These are phyloP conservation scores for Candida tropicalis DNA, from an alignment of 1,139 yeast species.

Conservation along the genomic window DNA sequence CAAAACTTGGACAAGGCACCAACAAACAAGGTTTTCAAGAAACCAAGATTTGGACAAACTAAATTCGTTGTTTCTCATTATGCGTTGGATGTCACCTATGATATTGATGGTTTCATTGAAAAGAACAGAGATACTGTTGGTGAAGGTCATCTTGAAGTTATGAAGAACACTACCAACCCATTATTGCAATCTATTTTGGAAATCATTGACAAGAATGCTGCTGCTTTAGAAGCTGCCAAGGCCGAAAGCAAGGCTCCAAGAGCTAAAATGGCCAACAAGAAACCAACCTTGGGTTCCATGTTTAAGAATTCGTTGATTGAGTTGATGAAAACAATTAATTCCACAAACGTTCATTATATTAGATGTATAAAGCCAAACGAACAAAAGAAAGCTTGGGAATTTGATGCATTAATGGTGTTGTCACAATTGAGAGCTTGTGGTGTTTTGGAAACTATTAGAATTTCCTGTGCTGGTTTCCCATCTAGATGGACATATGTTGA, in stretches of 20 bases:
- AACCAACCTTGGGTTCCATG: constrained; percentile 94
- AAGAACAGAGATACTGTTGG: constrained; percentile 97
- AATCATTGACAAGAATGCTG: constrained; percentile 64
- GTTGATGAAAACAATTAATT: constrained; percentile 87
- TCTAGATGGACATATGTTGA: constrained; percentile 95
- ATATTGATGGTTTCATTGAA: constrained; percentile 92
- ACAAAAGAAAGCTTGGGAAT: constrained; percentile 92
- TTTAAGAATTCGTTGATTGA: constrained; percentile 92
- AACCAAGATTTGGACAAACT: constrained; percentile 92
- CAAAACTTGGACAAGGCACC: constrained; percentile 83
- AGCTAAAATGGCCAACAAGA: constrained; percentile 54
- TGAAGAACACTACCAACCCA: constrained; percentile 67
- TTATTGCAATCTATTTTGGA: constrained; percentile 66
- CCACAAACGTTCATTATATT: constrained; percentile 94
- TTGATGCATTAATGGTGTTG: constrained; percentile 93
- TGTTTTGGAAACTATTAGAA: constrained; percentile 93
- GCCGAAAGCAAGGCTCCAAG: constrained; percentile 34
- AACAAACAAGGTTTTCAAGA: constrained; percentile 77
- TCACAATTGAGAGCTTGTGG: constrained; percentile 98
- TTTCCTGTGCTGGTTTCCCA: constrained; percentile 98
- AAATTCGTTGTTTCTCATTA: constrained; percentile 91
- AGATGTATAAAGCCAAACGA: constrained; percentile 98
- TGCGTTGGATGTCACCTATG: constrained; percentile 92
- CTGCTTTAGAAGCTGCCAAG: constrained; percentile 52
- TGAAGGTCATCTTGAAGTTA: constrained; percentile 88